Base-by-base conservation (phyloP, 1,284 basidiomycete genomes). In the Apiotrichum gracile region DNA sequence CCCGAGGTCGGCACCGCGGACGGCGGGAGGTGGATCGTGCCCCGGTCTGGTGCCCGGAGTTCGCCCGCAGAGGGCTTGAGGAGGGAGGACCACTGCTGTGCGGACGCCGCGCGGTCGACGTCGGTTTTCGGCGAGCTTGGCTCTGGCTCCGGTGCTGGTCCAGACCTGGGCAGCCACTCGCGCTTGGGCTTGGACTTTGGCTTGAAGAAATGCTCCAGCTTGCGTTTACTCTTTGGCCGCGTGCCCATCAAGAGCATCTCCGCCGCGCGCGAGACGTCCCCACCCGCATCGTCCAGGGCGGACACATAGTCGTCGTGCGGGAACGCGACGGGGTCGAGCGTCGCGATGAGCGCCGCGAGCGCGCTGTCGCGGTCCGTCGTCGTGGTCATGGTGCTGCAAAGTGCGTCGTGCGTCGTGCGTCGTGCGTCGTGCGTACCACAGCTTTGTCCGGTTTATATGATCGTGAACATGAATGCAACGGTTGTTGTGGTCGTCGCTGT, bases 221-320 rank as follows among this genome's bases (percentile, higher is more conserved):
- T 29, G 7, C 27, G 25, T 22, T 27, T n/a, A 4, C 10, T 24
- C 35, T 33, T 38, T 31, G 27, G 6, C 43, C 31, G 29, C 17
- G 27, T 35, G 7, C 49, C 50, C 8, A 72, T 19, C 5, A 82
- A 61, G 33, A 77, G 57, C 24, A 73, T 64, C 27, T 82, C 84
- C 1, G 74, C 75, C 0, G 89, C 83, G 22, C 70, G 73, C 48
- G 80, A 70, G 8, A 83, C 80, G 65, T 89, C 77, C 13, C 87
- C 87, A 33, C 82, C 72, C 33, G 77, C 77, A 43, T 78, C 67
- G 6, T 83, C 75, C 4, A 92, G 78, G 0, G 85, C 80, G 45
- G 85, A 81, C 7, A 89, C 71, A 8, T 65, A 67, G 29, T 60
- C 52, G 13, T 65, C 66, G 14, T 56, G 40, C 1, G 68, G 55